Base-by-base conservation (phyloP, 208 protist species). In the Phytomonas serpens region DNA sequence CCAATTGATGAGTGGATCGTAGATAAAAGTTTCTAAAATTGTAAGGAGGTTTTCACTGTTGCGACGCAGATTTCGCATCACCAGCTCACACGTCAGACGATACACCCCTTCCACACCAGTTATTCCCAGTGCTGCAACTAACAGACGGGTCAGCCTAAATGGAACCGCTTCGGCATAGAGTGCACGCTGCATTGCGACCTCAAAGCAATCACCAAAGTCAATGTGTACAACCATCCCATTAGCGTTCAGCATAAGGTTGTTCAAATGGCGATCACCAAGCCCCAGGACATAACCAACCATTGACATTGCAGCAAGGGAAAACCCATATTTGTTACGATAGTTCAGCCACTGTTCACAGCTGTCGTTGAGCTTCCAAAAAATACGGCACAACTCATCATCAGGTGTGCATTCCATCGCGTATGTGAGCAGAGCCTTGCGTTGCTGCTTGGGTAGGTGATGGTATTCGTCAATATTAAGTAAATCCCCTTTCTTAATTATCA, bases 171-270 rank as follows among this genome's bases (percentile, higher is more conserved):
- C 99, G 5, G 99, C 98, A 82, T 97, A 99, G 61, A 99, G 95
- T 2, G 99, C 93, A 32, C 99, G 84, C 36, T 97, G 90, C 98
- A 99, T 99, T 0, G 99, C 99, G 4, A 99, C 98, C 81, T 99
- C 99, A 77, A 99, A 99, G 80, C 99, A 99, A 86, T 99, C 99
- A 68, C 99, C 99, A 88, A 99, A 99, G 88, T 99, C 99, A 82
- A 99, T 99, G 88, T 99, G 99, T 27, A 99, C 87, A 29, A 99
- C 94, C 33, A 98, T 97, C 68, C 99, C 99, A 27, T 92, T 88
- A 32, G 97, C 92, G 74, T 99, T 89, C 5, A 99, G 81, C 99
- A 99, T 99, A 0, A 99, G 82, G 86, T 99, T 99, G 64, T 88
- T 95, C 11, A 99, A 97, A 78, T 99, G 99, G 9, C 99, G 90